Percentiles rank a stretch among this genome's conserved stretches.
Conservation (phyloP, 371 early-diverging fungal genomes). For the Mortierella polycephala region DNA sequence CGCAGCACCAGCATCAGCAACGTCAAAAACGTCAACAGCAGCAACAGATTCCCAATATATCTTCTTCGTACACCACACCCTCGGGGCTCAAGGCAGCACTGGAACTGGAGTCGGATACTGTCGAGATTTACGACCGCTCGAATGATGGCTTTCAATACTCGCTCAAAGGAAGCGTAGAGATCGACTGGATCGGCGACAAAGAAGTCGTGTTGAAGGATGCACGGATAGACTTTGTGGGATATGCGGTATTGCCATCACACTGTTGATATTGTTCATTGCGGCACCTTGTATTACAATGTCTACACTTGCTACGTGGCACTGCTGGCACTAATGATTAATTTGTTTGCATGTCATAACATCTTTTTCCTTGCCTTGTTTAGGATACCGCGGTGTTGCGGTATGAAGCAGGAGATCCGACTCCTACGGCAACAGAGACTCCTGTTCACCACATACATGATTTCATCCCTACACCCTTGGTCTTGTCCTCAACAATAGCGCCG, state of each 20-base stretch:
- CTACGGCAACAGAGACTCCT: constrained; percentile 33
- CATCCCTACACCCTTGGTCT: constrained; percentile 40
- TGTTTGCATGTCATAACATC: neutral
- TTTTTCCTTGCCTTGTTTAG: constrained; percentile 10
- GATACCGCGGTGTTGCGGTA: constrained; percentile 50
- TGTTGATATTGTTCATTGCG: neutral
- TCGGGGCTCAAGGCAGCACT: constrained; percentile 36
- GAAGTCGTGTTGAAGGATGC: constrained; percentile 48
- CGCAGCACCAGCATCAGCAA: constrained; percentile 2
- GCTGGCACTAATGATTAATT: no score
- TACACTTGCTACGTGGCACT: no score
- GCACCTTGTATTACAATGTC: no score
- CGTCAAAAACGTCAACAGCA: neutral
- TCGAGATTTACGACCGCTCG: constrained; percentile 54
- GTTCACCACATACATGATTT: constrained; percentile 50
- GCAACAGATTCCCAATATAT: neutral
- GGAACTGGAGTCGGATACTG: constrained; percentile 43
- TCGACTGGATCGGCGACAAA: constrained; percentile 28
- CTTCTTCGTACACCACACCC: constrained; percentile 16
- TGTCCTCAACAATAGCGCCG: neutral
- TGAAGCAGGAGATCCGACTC: constrained; percentile 21
- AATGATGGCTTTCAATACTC: constrained; percentile 48
- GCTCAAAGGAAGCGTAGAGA: constrained; percentile 46
- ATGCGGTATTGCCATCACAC: constrained; percentile 32
- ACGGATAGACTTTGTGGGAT: constrained; percentile 52